These are phyloP conservation scores for Colletotrichum sp. DNA, from an alignment of 2,329 filamentous ascomycete genomes.

Conservation along the genomic window DNA sequence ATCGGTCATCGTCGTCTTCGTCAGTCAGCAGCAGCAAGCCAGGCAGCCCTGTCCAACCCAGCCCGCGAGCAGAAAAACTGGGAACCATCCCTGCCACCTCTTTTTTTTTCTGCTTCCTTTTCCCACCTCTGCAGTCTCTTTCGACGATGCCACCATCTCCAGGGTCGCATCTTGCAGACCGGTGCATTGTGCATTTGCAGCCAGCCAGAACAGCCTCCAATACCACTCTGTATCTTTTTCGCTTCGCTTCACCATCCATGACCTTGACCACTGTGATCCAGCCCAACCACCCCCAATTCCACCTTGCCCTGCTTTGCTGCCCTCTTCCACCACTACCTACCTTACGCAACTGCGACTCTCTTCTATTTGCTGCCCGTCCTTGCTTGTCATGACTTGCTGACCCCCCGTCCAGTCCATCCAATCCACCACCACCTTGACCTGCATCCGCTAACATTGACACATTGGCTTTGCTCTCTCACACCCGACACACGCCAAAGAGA, in stretches of 20 bases:
- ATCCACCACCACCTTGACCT: neutral
- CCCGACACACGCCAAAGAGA: neutral
- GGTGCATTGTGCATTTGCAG: neutral
- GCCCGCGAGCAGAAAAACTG: constrained; percentile 19
- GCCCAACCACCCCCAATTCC: constrained; percentile 3
- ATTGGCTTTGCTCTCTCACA: neutral
- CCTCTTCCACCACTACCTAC: neutral
- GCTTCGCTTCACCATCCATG: constrained; percentile 9
- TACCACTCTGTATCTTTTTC: constrained; percentile 4
- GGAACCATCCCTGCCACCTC: constrained; percentile 21
- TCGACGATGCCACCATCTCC: neutral
- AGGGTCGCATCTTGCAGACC: constrained; percentile 7
- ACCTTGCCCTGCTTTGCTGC: neutral
- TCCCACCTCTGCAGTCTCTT: neutral
- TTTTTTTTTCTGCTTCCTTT: neutral
- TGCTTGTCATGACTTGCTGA: neutral
- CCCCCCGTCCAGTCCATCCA: neutral
- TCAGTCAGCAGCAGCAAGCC: neutral
- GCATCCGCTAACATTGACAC: neutral
- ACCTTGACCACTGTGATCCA: constrained; percentile 5
- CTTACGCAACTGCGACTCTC: neutral
- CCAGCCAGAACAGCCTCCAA: neutral
- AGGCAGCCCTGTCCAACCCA: neutral
- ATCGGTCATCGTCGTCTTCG: neutral
- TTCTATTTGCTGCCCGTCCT: neutral